Evolutionary conservation across 441 rosid species (phyloP).

Genomic region (Manihot esculenta): DNA sequence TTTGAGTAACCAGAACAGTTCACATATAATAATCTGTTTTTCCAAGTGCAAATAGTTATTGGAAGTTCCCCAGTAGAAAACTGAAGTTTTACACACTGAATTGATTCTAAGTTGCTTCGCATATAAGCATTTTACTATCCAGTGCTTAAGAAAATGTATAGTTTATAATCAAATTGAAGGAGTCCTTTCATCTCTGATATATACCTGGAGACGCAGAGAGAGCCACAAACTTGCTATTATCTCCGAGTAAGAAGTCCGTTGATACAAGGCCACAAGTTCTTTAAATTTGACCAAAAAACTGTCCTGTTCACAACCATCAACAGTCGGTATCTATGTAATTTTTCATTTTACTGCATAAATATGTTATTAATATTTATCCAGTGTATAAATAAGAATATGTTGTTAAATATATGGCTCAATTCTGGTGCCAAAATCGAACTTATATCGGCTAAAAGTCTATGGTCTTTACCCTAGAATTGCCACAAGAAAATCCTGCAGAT

Average conservation of each 20-base stretch:
- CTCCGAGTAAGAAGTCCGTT: constrained; percentile 83
- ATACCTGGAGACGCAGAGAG: constrained; percentile 96
- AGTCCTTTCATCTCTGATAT: constrained; percentile 7
- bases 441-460: neutral
- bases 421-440: neutral
- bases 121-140: constrained; percentile 2
- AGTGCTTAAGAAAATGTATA: neutral
- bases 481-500: neutral
- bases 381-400: neutral
- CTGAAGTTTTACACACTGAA: neutral
- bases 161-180: neutral
- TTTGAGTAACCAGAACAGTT: constrained; percentile 11
- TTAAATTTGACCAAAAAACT: constrained; percentile 60
- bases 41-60: neutral
- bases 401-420: neutral
- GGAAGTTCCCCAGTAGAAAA: neutral
- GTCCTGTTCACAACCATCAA: constrained; percentile 46
- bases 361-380: neutral
- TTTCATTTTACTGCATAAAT: neutral
- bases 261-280: constrained; percentile 65
- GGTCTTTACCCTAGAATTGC: neutral
- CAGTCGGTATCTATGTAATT: constrained; percentile 9
- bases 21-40: constrained; percentile 2
- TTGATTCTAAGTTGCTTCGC: neutral
- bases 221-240: constrained; percentile 91